Conservation (phyloP, 495 filamentous ascomycete genomes). For the Trichoderma gamsii region DNA sequence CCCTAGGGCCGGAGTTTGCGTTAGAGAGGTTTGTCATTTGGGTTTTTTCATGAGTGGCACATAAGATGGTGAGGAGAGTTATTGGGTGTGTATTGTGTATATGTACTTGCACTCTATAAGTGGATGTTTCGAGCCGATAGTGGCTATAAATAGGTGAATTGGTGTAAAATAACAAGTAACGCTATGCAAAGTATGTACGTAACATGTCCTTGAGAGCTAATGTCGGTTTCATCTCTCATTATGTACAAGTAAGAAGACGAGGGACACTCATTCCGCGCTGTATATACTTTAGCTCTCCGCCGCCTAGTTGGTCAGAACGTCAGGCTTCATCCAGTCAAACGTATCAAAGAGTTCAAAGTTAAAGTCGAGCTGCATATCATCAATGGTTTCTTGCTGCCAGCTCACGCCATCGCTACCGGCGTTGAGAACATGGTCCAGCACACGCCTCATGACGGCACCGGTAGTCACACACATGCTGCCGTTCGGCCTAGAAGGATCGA, state of each 20-base stretch:
- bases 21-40: no score
- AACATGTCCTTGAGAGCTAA: no score
- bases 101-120: no score
- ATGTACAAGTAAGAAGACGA: neutral
- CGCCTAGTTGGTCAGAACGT: conserved; percentile 7
- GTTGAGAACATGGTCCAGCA: conserved; percentile 44
- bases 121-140: no score
- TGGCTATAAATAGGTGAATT: no score
- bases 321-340: conserved; percentile 29
- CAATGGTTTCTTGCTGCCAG: neutral
- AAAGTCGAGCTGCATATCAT: conserved; percentile 17
- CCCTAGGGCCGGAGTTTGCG: no score
- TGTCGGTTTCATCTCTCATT: neutral
- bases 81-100: no score
- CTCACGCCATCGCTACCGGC: neutral
- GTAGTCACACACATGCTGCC: conserved; percentile 45
- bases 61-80: no score
- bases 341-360: conserved; percentile 32
- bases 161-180: no score
- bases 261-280: neutral
- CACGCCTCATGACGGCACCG: conserved; percentile 35
- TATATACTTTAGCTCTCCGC: neutral
- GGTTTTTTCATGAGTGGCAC: no score
- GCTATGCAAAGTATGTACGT: no score
- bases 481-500: conserved; percentile 49